Base-by-base conservation (phyloP, 2,329 filamentous ascomycete genomes). In the Penicillium corylophilum region DNA sequence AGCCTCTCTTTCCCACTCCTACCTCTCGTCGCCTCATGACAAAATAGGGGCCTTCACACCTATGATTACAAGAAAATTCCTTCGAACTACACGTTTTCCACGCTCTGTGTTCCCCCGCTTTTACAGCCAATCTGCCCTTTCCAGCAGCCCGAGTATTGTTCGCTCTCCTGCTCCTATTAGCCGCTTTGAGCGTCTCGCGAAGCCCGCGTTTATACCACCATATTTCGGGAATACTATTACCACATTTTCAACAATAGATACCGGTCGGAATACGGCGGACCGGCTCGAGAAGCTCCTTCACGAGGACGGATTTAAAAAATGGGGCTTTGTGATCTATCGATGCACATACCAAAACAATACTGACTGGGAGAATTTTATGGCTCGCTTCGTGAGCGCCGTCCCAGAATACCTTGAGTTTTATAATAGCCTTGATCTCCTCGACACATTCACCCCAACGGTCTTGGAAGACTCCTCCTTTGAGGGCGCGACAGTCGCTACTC, bases 281-380 rank as follows among this genome's bases (percentile, higher is more conserved):
- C 15, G 12, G 18, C 46, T 42, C 13, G 46, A 48, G 16, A 13
- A 90, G 89, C 46, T 51, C 20, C 41, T 54, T 28, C 16, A 56
- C 29, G 26, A 41, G 12, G 46, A 57, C 26, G 18, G 35, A 15
- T 50, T 54, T 38, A 41, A 22, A 46, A 46, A 28, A 39, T 41
- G 42, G 51, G 45, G 44, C 26, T 42, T 44, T 16, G 44, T 51
- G 24, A 52, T 47, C 45, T 48, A 52, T 38, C 40, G 31, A 7
- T 52, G 45, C 29, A 48, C 41, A 10, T 50, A 44, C 26, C 39
- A 46, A 24, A 39, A 26, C 16, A 13, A 50, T 15, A 5, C 18
- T 18, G 44, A 50, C 38, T 54, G 44, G 51, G 38, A 51, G 26
- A 51, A 46, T 6, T 54, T 51, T 10, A 55, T 55, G 40, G 38